Conservation (phyloP, 208 protist genomes). For the Wallacemonas sp. region DNA sequence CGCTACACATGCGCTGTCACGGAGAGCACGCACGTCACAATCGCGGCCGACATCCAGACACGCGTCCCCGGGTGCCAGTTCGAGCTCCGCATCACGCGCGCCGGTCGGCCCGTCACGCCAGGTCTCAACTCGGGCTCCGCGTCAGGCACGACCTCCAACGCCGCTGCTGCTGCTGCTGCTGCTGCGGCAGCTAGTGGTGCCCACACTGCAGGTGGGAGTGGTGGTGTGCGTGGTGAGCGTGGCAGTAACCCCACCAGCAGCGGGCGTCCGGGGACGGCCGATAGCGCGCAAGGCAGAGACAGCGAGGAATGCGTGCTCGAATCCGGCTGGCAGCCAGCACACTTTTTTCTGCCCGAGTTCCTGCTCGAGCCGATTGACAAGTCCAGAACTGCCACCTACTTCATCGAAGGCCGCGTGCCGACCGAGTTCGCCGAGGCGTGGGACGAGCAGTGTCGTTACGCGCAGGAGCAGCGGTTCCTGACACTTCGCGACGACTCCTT, state of each 20-base stretch:
- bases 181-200: too few relatives aligned
- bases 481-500: constrained; percentile 23
- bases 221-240: neutral
- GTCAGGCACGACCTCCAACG: neutral
- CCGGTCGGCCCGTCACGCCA: neutral
- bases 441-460: constrained; percentile 58
- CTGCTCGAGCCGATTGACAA: constrained; percentile 13
- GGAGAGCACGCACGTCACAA: constrained; percentile 59
- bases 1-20: constrained; percentile 50
- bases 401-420: constrained; percentile 62
- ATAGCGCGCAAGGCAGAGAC: neutral
- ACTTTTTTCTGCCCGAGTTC: constrained; percentile 16
- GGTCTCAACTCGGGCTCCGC: neutral
- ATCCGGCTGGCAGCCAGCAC: neutral
- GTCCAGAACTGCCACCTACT: constrained; percentile 31
- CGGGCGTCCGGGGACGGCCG: neutral
- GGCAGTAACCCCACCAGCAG: neutral
- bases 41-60: constrained; percentile 41
- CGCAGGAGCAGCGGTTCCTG: constrained; percentile 49
- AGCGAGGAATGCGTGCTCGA: constrained; percentile 12
- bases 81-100: constrained; percentile 38
- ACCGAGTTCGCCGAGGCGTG: constrained; percentile 40
- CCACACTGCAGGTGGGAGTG: too few relatives aligned
- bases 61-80: constrained; percentile 47
- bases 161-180: too few relatives aligned